phyloP scores from a whole-genome alignment of 768 basidiomycete species.

The Antrodiella citrinella region DNA sequence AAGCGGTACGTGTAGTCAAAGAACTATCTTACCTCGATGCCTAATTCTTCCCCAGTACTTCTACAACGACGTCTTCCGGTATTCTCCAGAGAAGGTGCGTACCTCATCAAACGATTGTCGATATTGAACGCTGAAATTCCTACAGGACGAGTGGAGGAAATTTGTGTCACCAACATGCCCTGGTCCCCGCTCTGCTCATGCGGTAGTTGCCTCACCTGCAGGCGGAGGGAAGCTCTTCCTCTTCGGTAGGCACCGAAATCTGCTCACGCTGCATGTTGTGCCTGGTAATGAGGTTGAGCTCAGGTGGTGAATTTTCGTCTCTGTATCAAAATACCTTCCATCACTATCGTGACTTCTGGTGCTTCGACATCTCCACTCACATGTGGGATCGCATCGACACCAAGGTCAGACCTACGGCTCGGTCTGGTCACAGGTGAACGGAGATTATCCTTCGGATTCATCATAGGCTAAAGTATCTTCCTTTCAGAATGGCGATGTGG shows the following conservation, averaged over 20 bases:
- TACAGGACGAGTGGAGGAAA: conserved; percentile 80
- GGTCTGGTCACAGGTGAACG: conserved; percentile 73
- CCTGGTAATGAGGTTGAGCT: neutral
- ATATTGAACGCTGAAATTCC: neutral
- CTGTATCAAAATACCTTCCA: conserved; percentile 78
- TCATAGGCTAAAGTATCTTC: too few relatives aligned
- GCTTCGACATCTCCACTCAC: conserved; percentile 71
- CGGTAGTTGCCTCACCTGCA: conserved; percentile 61
- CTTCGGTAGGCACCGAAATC: conserved; percentile 43
- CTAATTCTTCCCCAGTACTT: conserved; percentile 66
- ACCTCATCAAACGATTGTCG: neutral
- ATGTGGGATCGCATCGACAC: conserved; percentile 88
- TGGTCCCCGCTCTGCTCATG: conserved; percentile 83
- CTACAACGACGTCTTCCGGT: conserved; percentile 83
- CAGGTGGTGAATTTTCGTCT: conserved; percentile 83
- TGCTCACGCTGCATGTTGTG: neutral
- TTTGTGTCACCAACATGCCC: conserved; percentile 82
- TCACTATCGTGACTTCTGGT: conserved; percentile 87
- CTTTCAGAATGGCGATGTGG: conserved; percentile 80
- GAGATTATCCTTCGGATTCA: too few relatives aligned
- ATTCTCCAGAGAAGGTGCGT: conserved; percentile 70
- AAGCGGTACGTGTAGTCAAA: conserved; percentile 46
- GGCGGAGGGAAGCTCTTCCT: conserved; percentile 85
- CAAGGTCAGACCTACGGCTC: conserved; percentile 67
- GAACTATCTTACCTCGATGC: neutral